A percentile compares a stretch with the other conserved stretches of the same genome.
Conservation (phyloP, 2,329 filamentous ascomycete genomes). For the Aspergillus brasiliensis region DNA sequence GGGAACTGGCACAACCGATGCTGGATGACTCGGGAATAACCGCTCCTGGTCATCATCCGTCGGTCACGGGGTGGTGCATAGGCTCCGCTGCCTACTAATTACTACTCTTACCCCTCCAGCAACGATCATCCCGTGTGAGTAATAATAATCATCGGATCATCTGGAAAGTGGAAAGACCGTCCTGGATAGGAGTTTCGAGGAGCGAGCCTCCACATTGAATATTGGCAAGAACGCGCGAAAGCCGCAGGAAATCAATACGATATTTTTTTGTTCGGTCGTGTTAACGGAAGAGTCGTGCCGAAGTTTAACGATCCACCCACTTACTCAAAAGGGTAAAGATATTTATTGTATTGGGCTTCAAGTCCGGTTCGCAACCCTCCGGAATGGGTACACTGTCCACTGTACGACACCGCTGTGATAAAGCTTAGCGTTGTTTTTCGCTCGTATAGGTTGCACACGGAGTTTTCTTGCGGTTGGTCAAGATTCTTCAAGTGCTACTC, state of each 20-base stretch:
- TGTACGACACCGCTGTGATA: not conserved
- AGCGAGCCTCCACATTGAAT: not conserved
- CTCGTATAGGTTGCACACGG: not conserved
- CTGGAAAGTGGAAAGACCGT: not conserved
- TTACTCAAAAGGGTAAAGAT: not conserved
- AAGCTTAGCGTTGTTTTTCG: not conserved
- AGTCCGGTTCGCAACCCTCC: not conserved
- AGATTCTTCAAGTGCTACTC: not conserved
- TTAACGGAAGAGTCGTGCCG: not conserved
- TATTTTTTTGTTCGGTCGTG: not conserved
- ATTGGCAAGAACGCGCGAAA: not conserved
- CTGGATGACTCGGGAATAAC: slow-evolving; percentile 9
- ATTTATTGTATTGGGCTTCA: not conserved
- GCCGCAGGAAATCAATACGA: not conserved
- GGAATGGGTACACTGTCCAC: not conserved
- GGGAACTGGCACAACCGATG: not conserved
- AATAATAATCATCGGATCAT: not conserved
- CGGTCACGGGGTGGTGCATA: not conserved
- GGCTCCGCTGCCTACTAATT: not conserved
- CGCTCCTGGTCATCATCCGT: not conserved
- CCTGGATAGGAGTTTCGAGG: not conserved
- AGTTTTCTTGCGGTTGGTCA: not conserved
- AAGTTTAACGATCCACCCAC: not conserved
- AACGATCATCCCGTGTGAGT: not conserved
- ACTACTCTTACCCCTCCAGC: not conserved